phyloP scores from a whole-genome alignment of 495 filamentous ascomycete species.

The Neurospora terricola region DNA sequence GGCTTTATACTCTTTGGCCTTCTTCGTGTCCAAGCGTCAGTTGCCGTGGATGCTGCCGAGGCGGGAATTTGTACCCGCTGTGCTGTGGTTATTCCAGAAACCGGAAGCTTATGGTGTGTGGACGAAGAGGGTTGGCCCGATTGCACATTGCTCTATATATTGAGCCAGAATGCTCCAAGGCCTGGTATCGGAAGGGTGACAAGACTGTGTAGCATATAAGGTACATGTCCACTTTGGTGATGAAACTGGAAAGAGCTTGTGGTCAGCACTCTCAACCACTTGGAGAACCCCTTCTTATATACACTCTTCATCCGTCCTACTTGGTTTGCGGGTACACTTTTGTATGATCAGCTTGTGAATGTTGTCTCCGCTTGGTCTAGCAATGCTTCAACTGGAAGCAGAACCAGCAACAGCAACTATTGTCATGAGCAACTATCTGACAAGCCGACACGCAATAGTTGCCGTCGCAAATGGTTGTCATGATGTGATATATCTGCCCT shows the following conservation, averaged over 20 bases:
- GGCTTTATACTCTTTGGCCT: no score
- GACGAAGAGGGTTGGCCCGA: no score
- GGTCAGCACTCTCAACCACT: no score
- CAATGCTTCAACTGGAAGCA: no score
- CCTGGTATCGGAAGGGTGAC: no score
- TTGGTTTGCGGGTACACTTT: not conserved
- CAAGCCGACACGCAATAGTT: not conserved
- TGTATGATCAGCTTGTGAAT: not conserved
- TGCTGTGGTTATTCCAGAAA: not conserved
- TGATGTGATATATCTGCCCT: not conserved
- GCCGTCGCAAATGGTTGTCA: not conserved
- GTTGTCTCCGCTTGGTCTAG: not conserved
- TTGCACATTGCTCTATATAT: no score
- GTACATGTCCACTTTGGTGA: no score
- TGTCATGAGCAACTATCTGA: not conserved
- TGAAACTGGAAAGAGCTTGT: no score
- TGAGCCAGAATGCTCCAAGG: no score
- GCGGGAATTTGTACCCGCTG: not conserved
- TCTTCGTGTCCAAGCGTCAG: not conserved
- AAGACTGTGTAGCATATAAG: no score
- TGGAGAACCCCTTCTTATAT: not conserved
- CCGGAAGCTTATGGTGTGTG: no score
- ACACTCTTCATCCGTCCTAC: not conserved
- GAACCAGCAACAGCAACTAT: not conserved
- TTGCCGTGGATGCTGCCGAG: not conserved